Evolutionary conservation across 208 protist species (phyloP).

Genomic region (Acanthamoeba lenticulata): DNA sequence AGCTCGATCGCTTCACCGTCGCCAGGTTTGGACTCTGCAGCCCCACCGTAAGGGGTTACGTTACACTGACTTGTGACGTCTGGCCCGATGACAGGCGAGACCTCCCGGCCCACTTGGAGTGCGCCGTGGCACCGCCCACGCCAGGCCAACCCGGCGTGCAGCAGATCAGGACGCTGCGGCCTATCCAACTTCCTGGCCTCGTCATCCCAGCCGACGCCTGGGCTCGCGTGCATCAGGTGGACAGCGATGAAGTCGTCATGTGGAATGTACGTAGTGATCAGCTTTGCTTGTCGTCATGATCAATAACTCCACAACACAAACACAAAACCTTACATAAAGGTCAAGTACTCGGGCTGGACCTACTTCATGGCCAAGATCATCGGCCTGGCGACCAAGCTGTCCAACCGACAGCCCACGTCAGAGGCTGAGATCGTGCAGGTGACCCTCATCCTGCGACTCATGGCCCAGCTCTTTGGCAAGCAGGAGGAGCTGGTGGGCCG

Average conservation of each 20-base stretch:
- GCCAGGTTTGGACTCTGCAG: neutral
- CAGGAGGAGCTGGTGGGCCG: neutral
- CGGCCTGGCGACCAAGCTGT: neutral
- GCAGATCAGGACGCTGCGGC: neutral
- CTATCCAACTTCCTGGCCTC: neutral
- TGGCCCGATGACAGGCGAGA: neutral
- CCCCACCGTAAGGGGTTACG: too few species aligned
- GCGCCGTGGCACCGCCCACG: neutral
- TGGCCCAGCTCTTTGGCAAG: constrained; percentile 20
- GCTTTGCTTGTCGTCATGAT: too few species aligned
- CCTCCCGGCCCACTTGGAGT: neutral
- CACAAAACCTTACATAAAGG: too few species aligned
- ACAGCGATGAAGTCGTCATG: neutral
- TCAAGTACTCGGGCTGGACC: constrained; percentile 35
- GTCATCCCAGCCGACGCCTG: neutral
- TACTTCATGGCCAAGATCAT: constrained; percentile 11
- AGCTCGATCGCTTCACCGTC: neutral
- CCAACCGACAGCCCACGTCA: neutral
- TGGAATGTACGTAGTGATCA: neutral
- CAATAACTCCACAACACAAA: too few species aligned
- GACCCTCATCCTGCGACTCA: neutral
- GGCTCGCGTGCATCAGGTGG: neutral
- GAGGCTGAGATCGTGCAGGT: neutral
- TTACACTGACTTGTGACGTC: too few species aligned
- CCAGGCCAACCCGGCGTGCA: too few species aligned